These are phyloP conservation scores for Leptographium galeiforme DNA, from an alignment of 2,329 filamentous ascomycete species.

Conservation along the genomic window DNA sequence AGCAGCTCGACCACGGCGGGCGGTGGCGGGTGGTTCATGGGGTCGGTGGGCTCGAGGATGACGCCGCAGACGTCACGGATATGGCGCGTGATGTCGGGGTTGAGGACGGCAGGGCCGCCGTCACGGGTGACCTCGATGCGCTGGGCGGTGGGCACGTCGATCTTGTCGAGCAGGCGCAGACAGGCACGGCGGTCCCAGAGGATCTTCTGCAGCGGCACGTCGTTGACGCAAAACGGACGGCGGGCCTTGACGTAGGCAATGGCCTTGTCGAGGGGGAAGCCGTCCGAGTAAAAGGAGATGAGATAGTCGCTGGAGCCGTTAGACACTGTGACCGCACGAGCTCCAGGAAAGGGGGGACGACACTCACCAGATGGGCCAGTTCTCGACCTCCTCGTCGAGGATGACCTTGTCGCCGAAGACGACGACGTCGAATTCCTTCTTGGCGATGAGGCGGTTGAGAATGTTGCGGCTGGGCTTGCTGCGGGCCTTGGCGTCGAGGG, in stretches of 20 bases:
- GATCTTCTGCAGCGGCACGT: conserved; percentile 92
- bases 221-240: conserved; percentile 95
- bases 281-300: conserved; percentile 96
- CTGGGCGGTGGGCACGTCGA: conserved; percentile 78
- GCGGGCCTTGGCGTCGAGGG: conserved; percentile 85
- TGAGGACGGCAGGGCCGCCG: conserved; percentile 70
- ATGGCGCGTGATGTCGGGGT: conserved; percentile 65
- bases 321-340: neutral
- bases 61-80: conserved; percentile 73
- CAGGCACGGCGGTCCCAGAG: conserved; percentile 92
- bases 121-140: conserved; percentile 86
- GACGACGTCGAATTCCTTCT: conserved; percentile 88
- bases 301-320: conserved; percentile 58
- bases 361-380: conserved; percentile 80
- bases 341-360: neutral
- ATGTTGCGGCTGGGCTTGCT: conserved; percentile 97
- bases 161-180: conserved; percentile 72
- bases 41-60: conserved; percentile 53
- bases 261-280: conserved; percentile 91
- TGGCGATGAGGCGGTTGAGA: conserved; percentile 77
- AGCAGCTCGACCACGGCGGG: conserved; percentile 66
- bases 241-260: conserved; percentile 88
- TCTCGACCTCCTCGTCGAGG: conserved; percentile 88
- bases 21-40: conserved; percentile 31
- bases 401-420: conserved; percentile 99